Evolutionary conservation across 2,329 filamentous ascomycete genomes (phyloP), one percentile per base, ranked within the genome.

Genomic region (Sporothrix brunneoviolacea): DNA sequence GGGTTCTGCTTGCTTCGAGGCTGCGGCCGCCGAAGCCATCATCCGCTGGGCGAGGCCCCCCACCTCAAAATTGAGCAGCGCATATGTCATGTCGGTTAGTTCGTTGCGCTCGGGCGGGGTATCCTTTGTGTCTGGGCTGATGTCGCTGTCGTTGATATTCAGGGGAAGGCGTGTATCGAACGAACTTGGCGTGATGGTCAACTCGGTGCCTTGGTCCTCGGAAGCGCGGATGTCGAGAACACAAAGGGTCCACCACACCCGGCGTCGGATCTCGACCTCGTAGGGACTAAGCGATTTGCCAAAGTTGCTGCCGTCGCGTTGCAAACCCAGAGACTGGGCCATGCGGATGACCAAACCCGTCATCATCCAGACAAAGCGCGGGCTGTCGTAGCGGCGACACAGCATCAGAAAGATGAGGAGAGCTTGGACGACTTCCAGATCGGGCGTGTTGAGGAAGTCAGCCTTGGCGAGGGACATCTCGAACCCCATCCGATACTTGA

Each of bases 241-340:
- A 36, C 80, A 66, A 9, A 84, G 70, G n/a, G 74, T 69, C 72
- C 77, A 83, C 76, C 80, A 84, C 0, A 83, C 61, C 2, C 82
- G 70, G 19, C 81, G 70, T 33, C 80, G 70, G 63, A 83, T 75
- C 59, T 84, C 79, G 1, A 73, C 72, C 50, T 84, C 79, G 51
- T 79, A 82, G 0, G 77, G 74, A 0, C 72, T 68, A 4, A 84
- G 65, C 1, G 70, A 70, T 9, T 38, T 24, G 22, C 39, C 50
- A 33, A 82, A 70, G 40, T 70, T 63, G 4, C 67, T 65, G 10
- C 72, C 71, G 47, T 83, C 79, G 5, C 77, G 72, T 57, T 84
- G 80, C 2, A 84, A 67, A 1, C 81, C 81, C 57, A 83, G 72
- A 3, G 76, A 74, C 57, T 81, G 78, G 4, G 73, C 79, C 35